A percentile compares a stretch with the other conserved stretches of the same genome.
phyloP scores from a whole-genome alignment of 129 eudicot species.

The Escallonia rubra region DNA sequence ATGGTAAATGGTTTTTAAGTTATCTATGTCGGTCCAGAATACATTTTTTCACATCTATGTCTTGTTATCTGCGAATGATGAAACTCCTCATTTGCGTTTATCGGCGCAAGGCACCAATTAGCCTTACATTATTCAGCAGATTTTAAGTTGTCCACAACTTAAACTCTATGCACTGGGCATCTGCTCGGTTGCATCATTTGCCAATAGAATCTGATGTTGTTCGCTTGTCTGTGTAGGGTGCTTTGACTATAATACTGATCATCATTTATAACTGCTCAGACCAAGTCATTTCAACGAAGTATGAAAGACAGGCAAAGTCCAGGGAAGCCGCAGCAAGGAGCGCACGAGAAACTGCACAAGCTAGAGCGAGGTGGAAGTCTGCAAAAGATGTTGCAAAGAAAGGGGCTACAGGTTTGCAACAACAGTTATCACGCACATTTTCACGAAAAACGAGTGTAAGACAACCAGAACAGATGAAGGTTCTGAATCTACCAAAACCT shows the following conservation, averaged over 20 bases:
- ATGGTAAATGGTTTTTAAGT: not conserved
- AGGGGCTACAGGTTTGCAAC: conserved; percentile 52
- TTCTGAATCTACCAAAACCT: conserved; percentile 3
- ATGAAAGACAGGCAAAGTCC: conserved; percentile 74
- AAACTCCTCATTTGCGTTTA: not conserved
- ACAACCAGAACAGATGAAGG: conserved; percentile 12
- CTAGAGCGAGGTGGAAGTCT: conserved; percentile 73
- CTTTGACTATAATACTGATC: conserved; percentile 58
- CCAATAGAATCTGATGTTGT: not conserved
- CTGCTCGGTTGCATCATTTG: not conserved
- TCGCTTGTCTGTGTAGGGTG: conserved; percentile 43
- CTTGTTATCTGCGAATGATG: not conserved
- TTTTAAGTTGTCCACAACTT: not conserved
- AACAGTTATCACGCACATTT: conserved; percentile 72
- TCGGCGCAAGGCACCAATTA: too few relatives aligned
- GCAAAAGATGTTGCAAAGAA: conserved; percentile 68
- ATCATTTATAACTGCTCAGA: conserved; percentile 87
- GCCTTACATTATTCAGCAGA: too few relatives aligned
- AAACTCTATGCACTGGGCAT: not conserved
- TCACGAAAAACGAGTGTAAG: conserved; percentile 42
- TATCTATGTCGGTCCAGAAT: not conserved
- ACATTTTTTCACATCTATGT: not conserved
- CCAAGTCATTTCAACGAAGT: conserved; percentile 77
- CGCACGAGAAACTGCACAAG: conserved; percentile 83
- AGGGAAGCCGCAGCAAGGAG: conserved; percentile 85